Evolutionary conservation across 805 yeast species (phyloP).

Genomic region (Monosporozyma aerobia): DNA sequence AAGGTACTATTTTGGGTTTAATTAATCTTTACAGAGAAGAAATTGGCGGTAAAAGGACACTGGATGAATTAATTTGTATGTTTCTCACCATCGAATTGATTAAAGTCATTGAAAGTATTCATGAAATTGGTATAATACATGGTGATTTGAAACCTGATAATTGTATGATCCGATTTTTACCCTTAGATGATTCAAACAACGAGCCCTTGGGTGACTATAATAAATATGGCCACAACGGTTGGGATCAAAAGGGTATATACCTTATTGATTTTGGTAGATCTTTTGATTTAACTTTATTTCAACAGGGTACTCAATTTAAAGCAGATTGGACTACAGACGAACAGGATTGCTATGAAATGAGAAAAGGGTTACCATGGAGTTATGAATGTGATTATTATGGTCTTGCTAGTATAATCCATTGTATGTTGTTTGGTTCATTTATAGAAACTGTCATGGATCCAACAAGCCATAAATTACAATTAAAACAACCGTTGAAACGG

Average conservation of each 20-base stretch:
- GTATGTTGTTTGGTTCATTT: conserved; percentile 59
- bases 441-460: conserved; percentile 35
- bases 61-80: conserved; percentile 57
- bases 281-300: conserved; percentile 56
- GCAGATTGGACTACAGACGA: conserved; percentile 53
- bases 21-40: conserved; percentile 40
- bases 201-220: conserved; percentile 23
- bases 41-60: conserved; percentile 7
- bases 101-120: conserved; percentile 51
- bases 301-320: conserved; percentile 41
- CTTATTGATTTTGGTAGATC: conserved; percentile 79
- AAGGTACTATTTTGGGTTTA: conserved; percentile 67
- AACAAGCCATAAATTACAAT: not conserved
- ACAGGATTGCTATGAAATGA: conserved; percentile 68
- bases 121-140: conserved; percentile 58
- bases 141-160: conserved; percentile 84
- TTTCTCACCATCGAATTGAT: conserved; percentile 59
- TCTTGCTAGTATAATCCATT: conserved; percentile 63
- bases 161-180: conserved; percentile 58
- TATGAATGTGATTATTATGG: conserved; percentile 82
- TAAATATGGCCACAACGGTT: conserved; percentile 33
- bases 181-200: conserved; percentile 1
- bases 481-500: conserved; percentile 39
- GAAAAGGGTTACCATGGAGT: conserved; percentile 53
- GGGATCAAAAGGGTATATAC: conserved; percentile 47